These are phyloP conservation scores for Coleophoma crateriformis DNA, from an alignment of 2,329 filamentous ascomycete genomes.

Conservation along the genomic window DNA sequence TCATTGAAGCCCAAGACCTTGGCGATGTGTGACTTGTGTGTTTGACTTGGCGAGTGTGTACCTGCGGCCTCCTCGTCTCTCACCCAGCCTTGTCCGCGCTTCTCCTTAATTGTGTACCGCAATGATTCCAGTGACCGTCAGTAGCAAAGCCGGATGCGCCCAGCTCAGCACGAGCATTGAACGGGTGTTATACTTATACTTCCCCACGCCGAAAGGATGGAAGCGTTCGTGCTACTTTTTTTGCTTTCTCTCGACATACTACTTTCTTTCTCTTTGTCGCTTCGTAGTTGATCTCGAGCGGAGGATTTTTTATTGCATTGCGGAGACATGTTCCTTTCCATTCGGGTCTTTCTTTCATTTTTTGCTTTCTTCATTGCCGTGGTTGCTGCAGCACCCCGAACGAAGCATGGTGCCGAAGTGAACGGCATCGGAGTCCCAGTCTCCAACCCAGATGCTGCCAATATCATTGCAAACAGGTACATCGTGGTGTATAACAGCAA, in stretches of 20 bases:
- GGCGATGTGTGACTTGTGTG: not conserved
- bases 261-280: not conserved
- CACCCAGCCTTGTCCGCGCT: not conserved
- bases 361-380: conserved; percentile 5
- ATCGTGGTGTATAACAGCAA: conserved; percentile 59
- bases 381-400: not conserved
- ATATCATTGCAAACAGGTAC: conserved; percentile 50
- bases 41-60: not conserved
- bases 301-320: not conserved
- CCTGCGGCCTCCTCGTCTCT: no score
- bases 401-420: conserved; percentile 4
- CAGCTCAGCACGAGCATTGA: not conserved
- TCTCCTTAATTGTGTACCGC: not conserved
- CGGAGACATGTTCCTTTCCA: conserved; percentile 3
- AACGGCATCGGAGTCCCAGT: conserved; percentile 37
- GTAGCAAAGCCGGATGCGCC: not conserved
- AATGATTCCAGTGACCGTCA: not conserved
- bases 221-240: not conserved
- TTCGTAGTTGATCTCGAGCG: not conserved
- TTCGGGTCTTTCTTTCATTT: conserved; percentile 5
- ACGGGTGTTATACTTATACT: not conserved
- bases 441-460: conserved; percentile 39
- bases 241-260: not conserved
- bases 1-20: not conserved
- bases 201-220: not conserved